Conservation (phyloP, 176 grass and related monocot genomes). For the Triticum timopheevii region DNA sequence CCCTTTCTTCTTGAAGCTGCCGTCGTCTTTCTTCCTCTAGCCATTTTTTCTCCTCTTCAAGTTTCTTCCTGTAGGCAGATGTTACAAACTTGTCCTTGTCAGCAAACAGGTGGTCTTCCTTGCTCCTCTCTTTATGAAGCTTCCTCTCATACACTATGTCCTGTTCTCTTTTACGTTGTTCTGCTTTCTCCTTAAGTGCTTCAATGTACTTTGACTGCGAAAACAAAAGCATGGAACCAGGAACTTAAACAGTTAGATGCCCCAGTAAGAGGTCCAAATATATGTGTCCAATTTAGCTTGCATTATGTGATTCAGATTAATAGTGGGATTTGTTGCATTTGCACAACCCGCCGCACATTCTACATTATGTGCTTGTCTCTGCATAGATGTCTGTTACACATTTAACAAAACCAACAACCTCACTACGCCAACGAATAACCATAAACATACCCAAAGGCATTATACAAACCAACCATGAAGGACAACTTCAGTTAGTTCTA, state of each 20-base stretch:
- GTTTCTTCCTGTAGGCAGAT: conserved; percentile 89
- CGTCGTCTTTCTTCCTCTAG: conserved; percentile 77
- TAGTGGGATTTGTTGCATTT: not conserved
- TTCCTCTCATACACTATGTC: conserved; percentile 95
- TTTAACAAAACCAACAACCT: not conserved
- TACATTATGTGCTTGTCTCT: not conserved
- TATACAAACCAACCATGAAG: not conserved
- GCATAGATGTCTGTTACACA: not conserved
- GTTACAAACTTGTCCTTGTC: conserved; percentile 97
- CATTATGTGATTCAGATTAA: not conserved
- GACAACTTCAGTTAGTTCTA: not conserved
- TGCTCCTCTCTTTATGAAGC: conserved; percentile 89
- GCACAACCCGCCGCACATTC: not conserved
- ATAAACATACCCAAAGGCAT: not conserved
- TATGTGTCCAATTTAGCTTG: not conserved
- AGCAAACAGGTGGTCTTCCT: conserved; percentile 82
- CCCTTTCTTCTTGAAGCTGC: conserved; percentile 73
- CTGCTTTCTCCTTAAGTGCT: conserved; percentile 79
- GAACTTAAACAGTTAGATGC: not conserved
- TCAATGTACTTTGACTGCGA: conserved; percentile 94
- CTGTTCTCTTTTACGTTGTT: conserved; percentile 82
- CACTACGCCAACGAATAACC: not conserved
- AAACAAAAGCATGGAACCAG: conserved; percentile 19
- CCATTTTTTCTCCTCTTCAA: conserved; percentile 87
- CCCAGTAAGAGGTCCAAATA: not conserved